Evolutionary conservation across 768 basidiomycete genomes (phyloP).

Genomic region (Pulveroboletus sp.): DNA sequence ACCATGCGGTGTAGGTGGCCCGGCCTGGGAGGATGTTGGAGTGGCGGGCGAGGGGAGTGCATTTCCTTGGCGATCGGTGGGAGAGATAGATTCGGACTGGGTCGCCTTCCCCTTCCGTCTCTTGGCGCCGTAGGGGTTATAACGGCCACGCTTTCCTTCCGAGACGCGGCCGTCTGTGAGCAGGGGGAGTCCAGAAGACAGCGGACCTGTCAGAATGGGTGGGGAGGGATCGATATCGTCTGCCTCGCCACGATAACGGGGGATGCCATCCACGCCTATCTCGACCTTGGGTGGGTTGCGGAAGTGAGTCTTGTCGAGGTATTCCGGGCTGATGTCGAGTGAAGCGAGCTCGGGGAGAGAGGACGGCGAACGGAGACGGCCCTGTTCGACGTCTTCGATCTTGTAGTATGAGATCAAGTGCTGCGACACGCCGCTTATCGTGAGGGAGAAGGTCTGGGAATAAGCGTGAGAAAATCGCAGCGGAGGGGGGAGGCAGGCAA

Average conservation of each 20-base stretch:
- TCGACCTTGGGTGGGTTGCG: conserved; percentile 88
- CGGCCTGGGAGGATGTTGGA: conserved; percentile 26
- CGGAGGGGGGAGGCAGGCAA: background rate
- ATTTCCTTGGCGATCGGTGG: conserved; percentile 26
- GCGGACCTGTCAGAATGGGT: conserved; percentile 36
- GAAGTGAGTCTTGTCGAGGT: conserved; percentile 88
- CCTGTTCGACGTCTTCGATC: conserved; percentile 84
- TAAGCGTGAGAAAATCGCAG: conserved; percentile 29
- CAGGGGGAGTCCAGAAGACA: conserved; percentile 47
- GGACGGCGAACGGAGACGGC: conserved; percentile 83
- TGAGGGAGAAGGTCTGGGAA: conserved; percentile 82
- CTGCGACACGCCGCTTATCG: conserved; percentile 79
- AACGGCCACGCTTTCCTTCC: conserved; percentile 45
- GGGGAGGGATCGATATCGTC: conserved; percentile 59
- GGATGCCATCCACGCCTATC: conserved; percentile 75
- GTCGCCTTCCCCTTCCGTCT: conserved; percentile 36
- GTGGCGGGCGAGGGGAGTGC: conserved; percentile 29
- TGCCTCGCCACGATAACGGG: conserved; percentile 79
- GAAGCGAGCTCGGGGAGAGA: conserved; percentile 83
- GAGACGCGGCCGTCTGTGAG: conserved; percentile 44
- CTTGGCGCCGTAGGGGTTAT: conserved; percentile 42
- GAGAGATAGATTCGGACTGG: conserved; percentile 29
- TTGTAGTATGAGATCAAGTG: conserved; percentile 96
- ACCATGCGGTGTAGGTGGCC: conserved; percentile 20
- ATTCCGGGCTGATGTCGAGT: conserved; percentile 82